phyloP scores from a whole-genome alignment of 441 rosid genomes.

The Gossypium schwendimanii region DNA sequence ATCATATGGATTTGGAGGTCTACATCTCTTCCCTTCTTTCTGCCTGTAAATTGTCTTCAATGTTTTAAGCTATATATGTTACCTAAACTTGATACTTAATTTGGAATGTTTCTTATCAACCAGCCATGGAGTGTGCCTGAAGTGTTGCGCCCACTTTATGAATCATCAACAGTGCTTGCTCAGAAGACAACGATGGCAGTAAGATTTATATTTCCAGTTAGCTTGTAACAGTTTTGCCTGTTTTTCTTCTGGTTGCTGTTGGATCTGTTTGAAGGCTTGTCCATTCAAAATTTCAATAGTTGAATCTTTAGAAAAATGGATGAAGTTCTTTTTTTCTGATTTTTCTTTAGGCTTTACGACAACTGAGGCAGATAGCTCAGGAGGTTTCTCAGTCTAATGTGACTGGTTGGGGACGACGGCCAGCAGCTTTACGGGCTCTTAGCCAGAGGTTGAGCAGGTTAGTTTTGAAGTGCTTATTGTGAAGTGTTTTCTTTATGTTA shows the following conservation, averaged over 20 bases:
- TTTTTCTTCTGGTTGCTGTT: neutral
- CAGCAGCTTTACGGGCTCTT: conserved; percentile 83
- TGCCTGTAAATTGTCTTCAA: neutral
- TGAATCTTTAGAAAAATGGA: neutral
- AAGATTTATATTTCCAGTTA: conserved; percentile 19
- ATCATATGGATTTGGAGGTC: conserved; percentile 96
- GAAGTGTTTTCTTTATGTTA: neutral
- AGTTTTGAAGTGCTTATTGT: conserved; percentile 6
- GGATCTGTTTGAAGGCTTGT: neutral
- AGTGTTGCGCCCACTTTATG: conserved; percentile 87
- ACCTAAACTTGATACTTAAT: neutral
- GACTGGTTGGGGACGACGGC: conserved; percentile 84
- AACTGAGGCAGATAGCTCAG: conserved; percentile 84
- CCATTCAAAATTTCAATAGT: neutral
- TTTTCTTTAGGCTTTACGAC: conserved; percentile 70
- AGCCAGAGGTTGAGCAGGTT: conserved; percentile 96
- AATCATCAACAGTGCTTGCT: conserved; percentile 87
- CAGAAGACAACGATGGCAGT: conserved; percentile 95
- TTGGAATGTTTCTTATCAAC: conserved; percentile 19
- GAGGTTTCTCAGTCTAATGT: conserved; percentile 78
- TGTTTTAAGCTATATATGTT: neutral
- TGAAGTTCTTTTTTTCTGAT: neutral
- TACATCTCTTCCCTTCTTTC: neutral
- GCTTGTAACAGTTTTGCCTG: neutral
- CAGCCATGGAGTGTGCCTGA: conserved; percentile 97